A percentile compares a stretch with the other conserved stretches of the same genome.
phyloP scores from a whole-genome alignment of 176 grass and related monocot genomes.

The Carex kokanica region DNA sequence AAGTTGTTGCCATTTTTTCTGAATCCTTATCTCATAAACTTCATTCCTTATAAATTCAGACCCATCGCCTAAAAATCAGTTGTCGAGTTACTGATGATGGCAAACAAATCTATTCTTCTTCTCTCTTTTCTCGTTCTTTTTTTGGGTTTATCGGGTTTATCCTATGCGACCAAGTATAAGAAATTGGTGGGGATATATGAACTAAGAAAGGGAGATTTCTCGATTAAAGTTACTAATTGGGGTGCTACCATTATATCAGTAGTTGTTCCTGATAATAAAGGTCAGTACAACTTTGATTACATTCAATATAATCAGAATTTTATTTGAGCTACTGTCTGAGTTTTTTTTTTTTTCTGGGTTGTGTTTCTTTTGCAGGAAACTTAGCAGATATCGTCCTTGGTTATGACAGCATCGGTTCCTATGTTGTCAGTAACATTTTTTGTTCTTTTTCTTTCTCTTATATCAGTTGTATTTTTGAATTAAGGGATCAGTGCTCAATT shows the following conservation, averaged over 20 bases:
- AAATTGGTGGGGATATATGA: conserved; percentile 46
- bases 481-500: not conserved
- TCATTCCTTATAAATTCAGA: conserved; percentile 14
- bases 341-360: not conserved
- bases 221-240: conserved; percentile 44
- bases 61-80: not conserved
- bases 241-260: conserved; percentile 44
- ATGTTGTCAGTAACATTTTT: conserved; percentile 46
- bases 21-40: conserved; percentile 18
- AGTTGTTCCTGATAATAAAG: conserved; percentile 66
- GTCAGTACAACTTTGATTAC: conserved; percentile 7
- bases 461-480: not conserved
- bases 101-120: not conserved
- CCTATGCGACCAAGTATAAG: not conserved
- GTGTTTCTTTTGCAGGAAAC: conserved; percentile 38
- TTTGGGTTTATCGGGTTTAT: not conserved
- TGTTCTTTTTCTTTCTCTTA: not conserved
- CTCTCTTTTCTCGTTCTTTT: conserved; percentile 12
- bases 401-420: conserved; percentile 54
- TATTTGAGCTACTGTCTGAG: not conserved
- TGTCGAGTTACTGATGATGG: conserved; percentile 16
- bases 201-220: conserved; percentile 40
- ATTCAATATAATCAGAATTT: not conserved
- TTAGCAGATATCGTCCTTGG: conserved; percentile 81
- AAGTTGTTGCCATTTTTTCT: not conserved